These are phyloP conservation scores for Phytophthora macrochlamydospora DNA, from an alignment of 352 stramenopile species.

Conservation along the genomic window DNA sequence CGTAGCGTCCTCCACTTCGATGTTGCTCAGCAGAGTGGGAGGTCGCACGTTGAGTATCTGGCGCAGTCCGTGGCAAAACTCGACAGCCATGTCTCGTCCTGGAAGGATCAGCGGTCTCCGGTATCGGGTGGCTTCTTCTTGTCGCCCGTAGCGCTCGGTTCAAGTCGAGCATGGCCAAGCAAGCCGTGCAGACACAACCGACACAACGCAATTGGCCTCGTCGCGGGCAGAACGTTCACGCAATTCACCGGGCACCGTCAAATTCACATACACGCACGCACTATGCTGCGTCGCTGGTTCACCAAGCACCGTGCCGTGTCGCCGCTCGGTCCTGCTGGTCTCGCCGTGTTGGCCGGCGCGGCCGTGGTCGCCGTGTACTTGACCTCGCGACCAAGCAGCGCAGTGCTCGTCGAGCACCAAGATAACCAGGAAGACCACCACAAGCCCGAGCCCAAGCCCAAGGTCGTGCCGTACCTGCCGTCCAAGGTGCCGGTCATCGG, in stretches of 20 bases:
- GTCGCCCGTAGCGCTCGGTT: background rate
- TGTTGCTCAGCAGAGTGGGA: background rate
- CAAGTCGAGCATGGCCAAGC: background rate
- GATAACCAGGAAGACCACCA: background rate
- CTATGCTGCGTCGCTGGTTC: slow-evolving; percentile 36
- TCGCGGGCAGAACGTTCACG: slow-evolving; percentile 5
- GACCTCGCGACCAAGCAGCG: slow-evolving; percentile 14
- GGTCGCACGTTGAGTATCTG: background rate
- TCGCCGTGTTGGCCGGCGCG: slow-evolving; percentile 29
- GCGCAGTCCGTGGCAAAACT: background rate
- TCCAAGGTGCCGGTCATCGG: slow-evolving; percentile 31
- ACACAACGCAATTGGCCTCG: slow-evolving; percentile 21
- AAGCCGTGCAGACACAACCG: too few relatives aligned
- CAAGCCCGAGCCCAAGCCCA: slow-evolving; percentile 16
- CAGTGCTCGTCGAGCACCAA: background rate
- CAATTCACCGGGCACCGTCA: too few relatives aligned
- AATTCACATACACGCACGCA: too few relatives aligned
- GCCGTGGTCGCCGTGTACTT: slow-evolving; percentile 28
- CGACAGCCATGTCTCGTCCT: slow-evolving; percentile 2
- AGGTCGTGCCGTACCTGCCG: slow-evolving; percentile 30
- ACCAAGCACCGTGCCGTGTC: slow-evolving; percentile 22
- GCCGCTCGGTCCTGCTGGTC: slow-evolving; percentile 24
- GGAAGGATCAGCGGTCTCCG: slow-evolving; percentile 1
- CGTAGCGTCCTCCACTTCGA: background rate
- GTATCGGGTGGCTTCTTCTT: background rate